phyloP scores from a whole-genome alignment of 768 basidiomycete species.

The Xerocomus potaroensis region DNA sequence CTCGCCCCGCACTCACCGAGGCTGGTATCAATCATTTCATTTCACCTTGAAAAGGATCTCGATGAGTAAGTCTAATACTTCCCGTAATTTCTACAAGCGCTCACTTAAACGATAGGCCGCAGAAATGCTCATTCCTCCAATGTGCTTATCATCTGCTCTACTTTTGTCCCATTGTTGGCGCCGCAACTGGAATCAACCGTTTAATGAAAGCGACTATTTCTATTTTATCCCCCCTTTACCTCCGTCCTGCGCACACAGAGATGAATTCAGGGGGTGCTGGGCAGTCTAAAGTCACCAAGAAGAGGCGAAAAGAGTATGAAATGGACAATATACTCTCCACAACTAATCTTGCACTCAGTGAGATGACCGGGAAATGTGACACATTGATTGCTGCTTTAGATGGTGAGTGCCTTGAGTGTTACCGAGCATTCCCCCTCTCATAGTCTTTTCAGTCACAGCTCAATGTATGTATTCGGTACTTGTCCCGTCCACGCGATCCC shows the following conservation, averaged over 20 bases:
- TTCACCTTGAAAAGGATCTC: slow-evolving; percentile 57
- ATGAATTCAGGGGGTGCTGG: slow-evolving; percentile 15
- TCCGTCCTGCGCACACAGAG: slow-evolving; percentile 33
- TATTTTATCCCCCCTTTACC: slow-evolving; percentile 44
- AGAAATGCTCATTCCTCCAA: slow-evolving; percentile 42
- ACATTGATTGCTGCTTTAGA: slow-evolving; percentile 51
- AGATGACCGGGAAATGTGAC: slow-evolving; percentile 47
- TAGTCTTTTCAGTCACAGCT: slow-evolving; percentile 42
- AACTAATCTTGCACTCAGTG: slow-evolving; percentile 44
- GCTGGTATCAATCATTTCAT: slow-evolving; percentile 48
- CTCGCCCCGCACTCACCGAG: slow-evolving; percentile 54
- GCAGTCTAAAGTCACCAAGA: slow-evolving; percentile 56
- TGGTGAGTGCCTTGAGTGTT: slow-evolving; percentile 39
- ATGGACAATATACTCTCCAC: slow-evolving; percentile 67
- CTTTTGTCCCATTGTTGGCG: slow-evolving; percentile 43
- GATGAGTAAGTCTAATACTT: slow-evolving; percentile 38
- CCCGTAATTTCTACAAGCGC: background rate
- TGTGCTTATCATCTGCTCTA: slow-evolving; percentile 42
- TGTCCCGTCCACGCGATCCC: slow-evolving; percentile 49
- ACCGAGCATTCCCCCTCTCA: background rate
- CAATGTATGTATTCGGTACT: slow-evolving; percentile 48
- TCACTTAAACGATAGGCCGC: slow-evolving; percentile 24
- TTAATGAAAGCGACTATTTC: slow-evolving; percentile 52
- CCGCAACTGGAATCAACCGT: slow-evolving; percentile 46
- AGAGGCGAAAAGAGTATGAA: slow-evolving; percentile 65